Evolutionary conservation across 257 asterid genomes (phyloP), one percentile per base, ranked within the genome.

Genomic region (Plectranthus barbatus): DNA sequence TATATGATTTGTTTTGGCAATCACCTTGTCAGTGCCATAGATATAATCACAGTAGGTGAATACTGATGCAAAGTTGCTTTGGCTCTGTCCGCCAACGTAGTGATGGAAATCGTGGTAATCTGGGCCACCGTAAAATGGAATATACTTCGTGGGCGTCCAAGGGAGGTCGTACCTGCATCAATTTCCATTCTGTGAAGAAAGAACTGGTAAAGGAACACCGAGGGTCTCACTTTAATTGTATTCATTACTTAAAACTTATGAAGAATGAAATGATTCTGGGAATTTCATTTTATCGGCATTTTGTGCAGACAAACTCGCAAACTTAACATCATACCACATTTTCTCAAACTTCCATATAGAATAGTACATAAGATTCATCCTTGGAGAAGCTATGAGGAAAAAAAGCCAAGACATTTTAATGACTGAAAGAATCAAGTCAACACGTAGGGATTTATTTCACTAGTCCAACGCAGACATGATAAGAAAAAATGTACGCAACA

Each of bases 81-180:
- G 97, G 75, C 99, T 93, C 72, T 74, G 85, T 57, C 95, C 96
- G 39, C 99, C 99, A 37, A 93, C 99, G 46, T 93, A 93, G 66
- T 93, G 99, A 72, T 93, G 99, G 82, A 87, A 93, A 78, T 93
- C 99, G 56, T 93, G 99, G 79, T 93, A 85, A 69, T 93, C 97
- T 15, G 99, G 73, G 49, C 99, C 99, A 64, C 99, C 97, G 47
- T 93, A 93, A 77, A 93, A 93, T 24, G 97, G 99, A 50, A 93
- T 80, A 62, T 78, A 93, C 69, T 86, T 90, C 57, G 99, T 93
- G 24, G 80, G 86, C 48, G 90, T 82, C 99, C 99, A 93, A 7
- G 97, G 99, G 54, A 93, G 75, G 70, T 93, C 99, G 48, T 87
- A 90, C 77, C 99, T 93, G 86, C 29, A 54, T 54, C 42, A 39